A percentile compares a stretch with the other conserved stretches of the same genome.
Evolutionary conservation across 2,329 filamentous ascomycete genomes (phyloP).

Genomic region (Zalaria sp.): DNA sequence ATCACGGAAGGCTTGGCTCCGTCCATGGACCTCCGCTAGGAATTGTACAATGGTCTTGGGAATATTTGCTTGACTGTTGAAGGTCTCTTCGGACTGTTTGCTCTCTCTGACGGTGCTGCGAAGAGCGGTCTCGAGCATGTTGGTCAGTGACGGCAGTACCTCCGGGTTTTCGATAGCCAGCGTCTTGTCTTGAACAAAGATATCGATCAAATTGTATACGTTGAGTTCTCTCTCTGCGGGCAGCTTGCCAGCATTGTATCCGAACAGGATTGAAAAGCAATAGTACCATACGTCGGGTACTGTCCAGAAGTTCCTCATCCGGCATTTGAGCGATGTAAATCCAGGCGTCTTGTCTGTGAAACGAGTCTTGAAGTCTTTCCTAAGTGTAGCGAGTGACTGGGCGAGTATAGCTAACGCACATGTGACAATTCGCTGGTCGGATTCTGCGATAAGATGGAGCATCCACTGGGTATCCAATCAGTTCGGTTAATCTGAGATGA

Average conservation of each 20-base stretch:
- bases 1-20: conserved; percentile 65
- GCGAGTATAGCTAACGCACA: conserved; percentile 72
- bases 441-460: conserved; percentile 76
- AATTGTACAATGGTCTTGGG: conserved; percentile 69
- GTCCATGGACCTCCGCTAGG: conserved; percentile 61
- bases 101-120: conserved; percentile 45
- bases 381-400: conserved; percentile 70
- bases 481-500: no score
- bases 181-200: conserved; percentile 47
- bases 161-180: conserved; percentile 61
- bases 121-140: conserved; percentile 78
- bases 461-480: conserved; percentile 11
- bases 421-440: conserved; percentile 69
- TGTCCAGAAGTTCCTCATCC: conserved; percentile 80
- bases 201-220: conserved; percentile 56
- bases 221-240: conserved; percentile 63
- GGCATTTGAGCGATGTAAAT: conserved; percentile 70
- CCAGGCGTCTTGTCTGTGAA: conserved; percentile 79
- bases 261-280: conserved; percentile 80
- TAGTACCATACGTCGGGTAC: conserved; percentile 73
- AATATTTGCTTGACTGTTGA: conserved; percentile 35
- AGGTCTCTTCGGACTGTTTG: conserved; percentile 32
- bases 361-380: conserved; percentile 66
- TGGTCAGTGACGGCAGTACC: conserved; percentile 62
- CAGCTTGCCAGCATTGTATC: conserved; percentile 61